Percentiles rank a stretch among this genome's conserved stretches.
Evolutionary conservation across 306 rosid species (phyloP).

Genomic region (Cucurbita argyrosperma): DNA sequence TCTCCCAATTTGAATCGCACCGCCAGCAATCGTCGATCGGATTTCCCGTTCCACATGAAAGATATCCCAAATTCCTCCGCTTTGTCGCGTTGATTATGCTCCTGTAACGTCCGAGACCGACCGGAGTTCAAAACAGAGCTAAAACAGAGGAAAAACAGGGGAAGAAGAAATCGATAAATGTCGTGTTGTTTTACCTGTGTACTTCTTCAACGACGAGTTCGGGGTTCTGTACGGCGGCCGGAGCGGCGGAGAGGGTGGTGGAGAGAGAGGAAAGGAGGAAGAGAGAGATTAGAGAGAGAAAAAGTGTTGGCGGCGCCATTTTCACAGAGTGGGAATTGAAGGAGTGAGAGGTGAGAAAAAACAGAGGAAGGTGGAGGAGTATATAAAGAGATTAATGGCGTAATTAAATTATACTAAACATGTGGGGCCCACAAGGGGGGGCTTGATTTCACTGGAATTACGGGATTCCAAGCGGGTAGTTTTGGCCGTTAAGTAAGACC

Average conservation of each 20-base stretch:
- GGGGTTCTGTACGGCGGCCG: conserved; percentile 31
- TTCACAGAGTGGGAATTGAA: neutral
- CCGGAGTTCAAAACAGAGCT: neutral
- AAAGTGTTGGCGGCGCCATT: conserved; percentile 9
- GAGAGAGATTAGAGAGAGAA: neutral
- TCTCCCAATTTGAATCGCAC: conserved; percentile 74
- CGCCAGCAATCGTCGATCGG: conserved; percentile 99
- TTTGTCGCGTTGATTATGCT: conserved; percentile 48
- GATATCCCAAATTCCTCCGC: conserved; percentile 64
- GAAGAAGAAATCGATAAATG: neutral
- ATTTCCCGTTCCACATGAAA: conserved; percentile 78
- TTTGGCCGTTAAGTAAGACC: conserved; percentile 54
- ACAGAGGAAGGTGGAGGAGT: conserved; percentile 12
- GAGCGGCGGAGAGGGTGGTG: conserved; percentile 10
- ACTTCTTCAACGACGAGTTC: conserved; percentile 42
- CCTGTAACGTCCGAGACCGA: conserved; percentile 16
- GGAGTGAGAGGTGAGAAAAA: neutral
- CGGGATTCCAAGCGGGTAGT: conserved; percentile 48
- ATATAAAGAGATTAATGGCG: conserved; percentile 57
- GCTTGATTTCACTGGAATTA: conserved; percentile 48
- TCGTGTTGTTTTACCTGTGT: conserved; percentile 40
- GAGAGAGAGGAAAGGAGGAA: conserved; percentile 30
- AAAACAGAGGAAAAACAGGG: neutral
- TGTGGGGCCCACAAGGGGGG: conserved; percentile 43
- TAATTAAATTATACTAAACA: conserved; percentile 64